Evolutionary conservation across 345 rosid species (phyloP).

Genomic region (Anastatica hierochuntica): DNA sequence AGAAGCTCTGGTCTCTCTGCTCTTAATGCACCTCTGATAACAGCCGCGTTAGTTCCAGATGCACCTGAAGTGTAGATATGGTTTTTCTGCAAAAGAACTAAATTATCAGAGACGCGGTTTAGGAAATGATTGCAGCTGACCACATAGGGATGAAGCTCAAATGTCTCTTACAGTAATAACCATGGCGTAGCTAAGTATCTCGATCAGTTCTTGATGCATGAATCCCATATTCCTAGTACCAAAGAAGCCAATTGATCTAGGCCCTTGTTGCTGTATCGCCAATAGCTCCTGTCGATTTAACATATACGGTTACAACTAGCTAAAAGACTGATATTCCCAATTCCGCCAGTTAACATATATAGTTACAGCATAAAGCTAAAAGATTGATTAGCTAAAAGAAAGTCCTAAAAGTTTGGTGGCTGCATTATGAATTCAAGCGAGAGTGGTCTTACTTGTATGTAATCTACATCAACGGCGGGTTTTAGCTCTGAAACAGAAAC

Average conservation of each 20-base stretch:
- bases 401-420: neutral
- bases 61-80: conserved; percentile 98
- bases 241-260: conserved; percentile 90
- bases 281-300: conserved; percentile 57
- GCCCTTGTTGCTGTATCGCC: conserved; percentile 99
- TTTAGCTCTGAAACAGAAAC: conserved; percentile 54
- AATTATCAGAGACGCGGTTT: conserved; percentile 3
- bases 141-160: neutral
- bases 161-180: conserved; percentile 77
- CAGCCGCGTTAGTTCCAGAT: conserved; percentile 96
- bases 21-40: conserved; percentile 94
- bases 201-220: conserved; percentile 97
- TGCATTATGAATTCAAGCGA: neutral
- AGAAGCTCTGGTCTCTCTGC: conserved; percentile 93
- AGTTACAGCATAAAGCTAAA: neutral
- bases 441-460: conserved; percentile 54
- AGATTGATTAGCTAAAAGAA: neutral
- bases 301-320: conserved; percentile 3
- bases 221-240: conserved; percentile 98
- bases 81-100: conserved; percentile 67
- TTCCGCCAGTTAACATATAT: neutral
- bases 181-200: conserved; percentile 98
- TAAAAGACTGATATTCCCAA: neutral
- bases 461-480: conserved; percentile 79
- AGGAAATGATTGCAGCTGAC: too few species aligned